These are phyloP conservation scores for Stephanodiscus minutulus DNA, from an alignment of 108 stramenopile genomes.

Conservation along the genomic window DNA sequence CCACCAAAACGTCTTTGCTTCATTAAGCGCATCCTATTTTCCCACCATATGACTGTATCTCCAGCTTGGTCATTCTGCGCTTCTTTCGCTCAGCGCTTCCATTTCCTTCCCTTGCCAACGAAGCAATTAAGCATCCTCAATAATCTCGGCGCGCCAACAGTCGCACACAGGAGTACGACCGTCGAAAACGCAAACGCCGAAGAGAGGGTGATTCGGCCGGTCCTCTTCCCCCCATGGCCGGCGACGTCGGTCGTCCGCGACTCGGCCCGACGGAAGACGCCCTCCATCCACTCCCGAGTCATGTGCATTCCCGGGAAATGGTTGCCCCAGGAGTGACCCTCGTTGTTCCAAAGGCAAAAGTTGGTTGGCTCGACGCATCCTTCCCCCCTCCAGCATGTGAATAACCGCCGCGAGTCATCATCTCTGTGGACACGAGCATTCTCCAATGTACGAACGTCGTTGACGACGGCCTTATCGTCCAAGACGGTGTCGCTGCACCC, in stretches of 20 bases:
- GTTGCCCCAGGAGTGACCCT: conserved; percentile 40
- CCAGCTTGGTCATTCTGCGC: no score
- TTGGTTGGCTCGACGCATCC: conserved; percentile 29
- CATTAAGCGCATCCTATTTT: no score
- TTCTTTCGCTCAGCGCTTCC: neutral
- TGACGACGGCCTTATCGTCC: neutral
- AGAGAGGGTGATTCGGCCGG: neutral
- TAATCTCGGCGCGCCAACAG: neutral
- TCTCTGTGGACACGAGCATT: no score
- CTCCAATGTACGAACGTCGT: neutral
- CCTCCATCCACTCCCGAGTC: conserved; percentile 35
- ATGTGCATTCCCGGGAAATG: conserved; percentile 27
- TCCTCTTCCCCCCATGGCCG: neutral
- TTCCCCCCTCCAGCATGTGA: conserved; percentile 26
- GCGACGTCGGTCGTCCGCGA: neutral
- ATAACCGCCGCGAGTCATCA: neutral
- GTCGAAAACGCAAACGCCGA: neutral
- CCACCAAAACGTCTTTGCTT: no score
- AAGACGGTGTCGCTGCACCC: conserved; percentile 17
- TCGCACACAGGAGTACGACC: neutral
- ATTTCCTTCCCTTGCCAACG: conserved; percentile 3
- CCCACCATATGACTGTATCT: no score
- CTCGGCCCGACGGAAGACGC: neutral
- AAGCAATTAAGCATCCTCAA: neutral
- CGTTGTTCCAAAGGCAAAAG: conserved; percentile 42